Evolutionary conservation across 2,329 filamentous ascomycete species (phyloP), one percentile per base, ranked within the genome.

Genomic region (Ascochyta fabae): DNA sequence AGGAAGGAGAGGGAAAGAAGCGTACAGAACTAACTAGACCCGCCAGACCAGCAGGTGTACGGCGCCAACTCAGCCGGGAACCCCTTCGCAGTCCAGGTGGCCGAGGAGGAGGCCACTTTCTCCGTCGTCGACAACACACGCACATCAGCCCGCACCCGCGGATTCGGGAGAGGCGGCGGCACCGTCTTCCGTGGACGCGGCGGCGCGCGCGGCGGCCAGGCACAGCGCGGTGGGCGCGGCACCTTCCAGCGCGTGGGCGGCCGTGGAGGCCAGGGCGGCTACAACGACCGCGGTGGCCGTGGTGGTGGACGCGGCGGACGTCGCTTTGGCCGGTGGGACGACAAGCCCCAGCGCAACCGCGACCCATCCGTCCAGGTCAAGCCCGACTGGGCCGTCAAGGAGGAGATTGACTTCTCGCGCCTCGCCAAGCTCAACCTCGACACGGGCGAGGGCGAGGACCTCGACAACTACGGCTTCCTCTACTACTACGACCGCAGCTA

Each of bases 391-490:
- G 85, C 87, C 73, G 86, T 99, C 80, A 83, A 97, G 70, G 95
- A 99, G 81, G 95, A 99, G 84, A 97, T 99, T 76, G 95, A 99
- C 79, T 99, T 96, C 81, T 94, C 92, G 81, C 90, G 95, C 66
- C 86, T 99, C 67, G 84, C 86, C 67, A 99, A 99, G 85, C 86
- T 99, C 71, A 99, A 97, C 81, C 85, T 99, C 59, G 95, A 98
- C 70, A 88, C 92, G 15, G 91, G 94, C 66, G 92, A 96, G 48
- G 95, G 95, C 72, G 95, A 99, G 80, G 95, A 99, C 73, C 80
- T 99, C 59, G 94, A 96, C 67, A 88, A 86, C 78, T 98, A 97
- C 77, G 95, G 95, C 64, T 99, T 98, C 88, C 84, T 99, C 52
- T 94, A 98, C 87, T 92, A 95, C 85, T 99, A 99, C 80, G 95